Conservation (phyloP, 257 asterid species). For the Datura wrightii region DNA sequence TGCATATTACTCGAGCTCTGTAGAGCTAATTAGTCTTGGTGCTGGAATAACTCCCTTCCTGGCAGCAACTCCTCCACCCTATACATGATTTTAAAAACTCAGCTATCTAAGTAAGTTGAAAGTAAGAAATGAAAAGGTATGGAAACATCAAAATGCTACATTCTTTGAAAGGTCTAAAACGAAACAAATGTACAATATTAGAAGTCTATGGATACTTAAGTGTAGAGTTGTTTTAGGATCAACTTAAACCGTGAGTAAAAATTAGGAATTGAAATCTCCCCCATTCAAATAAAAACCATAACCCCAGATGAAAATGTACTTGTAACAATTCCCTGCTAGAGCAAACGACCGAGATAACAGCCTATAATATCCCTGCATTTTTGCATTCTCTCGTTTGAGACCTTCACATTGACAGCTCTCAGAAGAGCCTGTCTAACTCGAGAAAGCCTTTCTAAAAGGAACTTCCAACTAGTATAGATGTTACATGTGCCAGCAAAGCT, state of each 20-base stretch:
- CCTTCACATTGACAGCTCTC: not conserved
- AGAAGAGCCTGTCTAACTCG: not conserved
- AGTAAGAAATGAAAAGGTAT: not conserved
- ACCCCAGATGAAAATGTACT: conserved; percentile 1
- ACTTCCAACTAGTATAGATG: not conserved
- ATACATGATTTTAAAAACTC: conserved; percentile 33
- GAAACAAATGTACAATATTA: not conserved
- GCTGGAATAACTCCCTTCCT: conserved; percentile 74
- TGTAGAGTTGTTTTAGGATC: conserved; percentile 5
- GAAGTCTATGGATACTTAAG: not conserved
- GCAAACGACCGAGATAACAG: not conserved
- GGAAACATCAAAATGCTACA: not conserved
- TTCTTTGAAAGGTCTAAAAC: not conserved
- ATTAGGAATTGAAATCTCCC: not conserved
- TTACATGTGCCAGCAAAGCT: not conserved
- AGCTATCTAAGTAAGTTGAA: conserved; percentile 17
- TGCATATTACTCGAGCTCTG: conserved; percentile 90
- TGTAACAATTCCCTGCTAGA: not conserved
- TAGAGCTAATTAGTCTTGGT: conserved; percentile 83
- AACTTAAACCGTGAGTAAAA: not conserved
- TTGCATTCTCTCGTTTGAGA: not conserved
- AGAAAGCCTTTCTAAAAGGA: not conserved
- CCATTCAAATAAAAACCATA: not conserved
- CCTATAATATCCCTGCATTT: conserved; percentile 15
- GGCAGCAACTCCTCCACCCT: conserved; percentile 89